phyloP scores from a whole-genome alignment of 2,329 filamentous ascomycete genomes.

The Bretziella fagacearum region DNA sequence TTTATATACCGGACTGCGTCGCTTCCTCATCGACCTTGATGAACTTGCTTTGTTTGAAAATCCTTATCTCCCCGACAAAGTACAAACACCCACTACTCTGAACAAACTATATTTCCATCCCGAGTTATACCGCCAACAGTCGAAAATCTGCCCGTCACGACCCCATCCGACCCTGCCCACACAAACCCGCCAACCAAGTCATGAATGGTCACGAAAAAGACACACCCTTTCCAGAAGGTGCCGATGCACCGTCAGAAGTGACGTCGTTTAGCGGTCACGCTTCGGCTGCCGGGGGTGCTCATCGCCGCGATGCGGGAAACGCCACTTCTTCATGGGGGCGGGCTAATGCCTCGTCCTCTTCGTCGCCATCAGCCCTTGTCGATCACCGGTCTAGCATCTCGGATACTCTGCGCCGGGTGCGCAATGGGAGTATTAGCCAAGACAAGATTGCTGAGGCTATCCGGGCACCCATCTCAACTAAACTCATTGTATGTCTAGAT shows the following conservation, averaged over 20 bases:
- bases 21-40: too few species aligned
- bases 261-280: conserved; percentile 8
- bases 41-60: too few species aligned
- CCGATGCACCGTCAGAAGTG: conserved; percentile 25
- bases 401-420: conserved; percentile 73
- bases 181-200: not conserved
- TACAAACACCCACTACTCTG: too few species aligned
- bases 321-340: not conserved
- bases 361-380: conserved; percentile 1
- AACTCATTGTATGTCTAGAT: conserved; percentile 56
- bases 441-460: conserved; percentile 89
- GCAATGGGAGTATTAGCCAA: conserved; percentile 73
- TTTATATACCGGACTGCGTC: too few species aligned
- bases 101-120: too few species aligned
- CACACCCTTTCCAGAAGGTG: conserved; percentile 42
- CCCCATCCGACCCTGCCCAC: not conserved
- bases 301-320: conserved; percentile 19
- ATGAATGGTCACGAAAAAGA: conserved; percentile 21
- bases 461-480: conserved; percentile 75
- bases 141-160: not conserved
- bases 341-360: not conserved
- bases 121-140: too few species aligned
- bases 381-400: conserved; percentile 12
- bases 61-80: too few species aligned
- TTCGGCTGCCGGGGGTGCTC: conserved; percentile 8